These are phyloP conservation scores for Talaromyces funiculosus DNA, from an alignment of 2,329 filamentous ascomycete genomes.

Conservation along the genomic window DNA sequence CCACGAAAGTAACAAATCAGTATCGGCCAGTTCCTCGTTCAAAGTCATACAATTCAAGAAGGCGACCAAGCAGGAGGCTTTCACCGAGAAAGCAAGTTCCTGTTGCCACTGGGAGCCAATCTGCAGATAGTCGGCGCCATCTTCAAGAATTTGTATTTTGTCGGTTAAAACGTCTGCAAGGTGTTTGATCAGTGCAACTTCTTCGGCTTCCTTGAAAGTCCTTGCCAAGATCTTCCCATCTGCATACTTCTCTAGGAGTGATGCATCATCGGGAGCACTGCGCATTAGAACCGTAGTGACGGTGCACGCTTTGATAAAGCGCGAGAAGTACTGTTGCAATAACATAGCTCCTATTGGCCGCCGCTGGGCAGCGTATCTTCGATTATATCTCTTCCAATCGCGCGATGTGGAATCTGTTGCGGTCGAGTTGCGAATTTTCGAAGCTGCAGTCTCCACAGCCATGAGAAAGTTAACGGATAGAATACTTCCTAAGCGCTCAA, in stretches of 20 bases:
- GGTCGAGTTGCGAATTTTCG: slow-evolving; percentile 76
- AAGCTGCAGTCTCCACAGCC: slow-evolving; percentile 81
- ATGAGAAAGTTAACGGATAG: slow-evolving; percentile 81
- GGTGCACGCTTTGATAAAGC: slow-evolving; percentile 71
- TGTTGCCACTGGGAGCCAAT: slow-evolving; percentile 84
- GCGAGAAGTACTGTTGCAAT: slow-evolving; percentile 81
- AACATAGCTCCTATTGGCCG: slow-evolving; percentile 87
- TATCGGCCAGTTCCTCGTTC: slow-evolving; percentile 73
- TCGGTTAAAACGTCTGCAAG: slow-evolving; percentile 70
- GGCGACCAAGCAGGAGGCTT: slow-evolving; percentile 72
- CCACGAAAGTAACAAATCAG: slow-evolving; percentile 75
- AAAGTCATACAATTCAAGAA: slow-evolving; percentile 81
- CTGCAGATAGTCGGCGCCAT: slow-evolving; percentile 81
- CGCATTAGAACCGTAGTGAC: slow-evolving; percentile 65
- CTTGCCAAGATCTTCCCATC: slow-evolving; percentile 10
- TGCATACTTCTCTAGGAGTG: slow-evolving; percentile 71
- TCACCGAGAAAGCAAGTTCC: slow-evolving; percentile 76
- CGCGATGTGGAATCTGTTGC: slow-evolving; percentile 60
- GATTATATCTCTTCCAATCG: slow-evolving; percentile 83
- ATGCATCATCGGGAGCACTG: slow-evolving; percentile 53
- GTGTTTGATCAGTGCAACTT: slow-evolving; percentile 44
- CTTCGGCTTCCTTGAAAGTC: slow-evolving; percentile 28
- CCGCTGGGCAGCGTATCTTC: slow-evolving; percentile 72
- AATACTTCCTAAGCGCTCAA: slow-evolving; percentile 65
- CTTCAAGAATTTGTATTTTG: slow-evolving; percentile 80